A percentile compares a stretch with the other conserved stretches of the same genome.
Conservation (phyloP, 208 protist species). For the Leishmania major region DNA sequence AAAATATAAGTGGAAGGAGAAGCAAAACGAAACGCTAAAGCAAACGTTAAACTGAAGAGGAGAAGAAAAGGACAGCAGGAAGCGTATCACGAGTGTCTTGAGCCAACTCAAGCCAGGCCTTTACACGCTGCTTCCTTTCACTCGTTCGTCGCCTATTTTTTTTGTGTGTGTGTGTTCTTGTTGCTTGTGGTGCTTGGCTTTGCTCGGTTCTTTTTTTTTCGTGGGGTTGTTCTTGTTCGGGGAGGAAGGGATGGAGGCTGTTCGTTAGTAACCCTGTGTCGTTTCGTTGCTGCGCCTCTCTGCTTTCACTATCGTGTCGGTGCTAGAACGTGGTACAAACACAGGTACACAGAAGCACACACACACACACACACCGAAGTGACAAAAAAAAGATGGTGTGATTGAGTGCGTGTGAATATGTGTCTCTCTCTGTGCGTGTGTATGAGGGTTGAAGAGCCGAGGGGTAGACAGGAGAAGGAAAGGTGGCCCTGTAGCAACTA, state of each 20-base stretch:
- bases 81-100: not conserved
- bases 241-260: not conserved
- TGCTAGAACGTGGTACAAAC: not conserved
- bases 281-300: not conserved
- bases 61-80: not conserved
- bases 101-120: not conserved
- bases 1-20: not conserved
- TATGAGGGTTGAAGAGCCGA: not conserved
- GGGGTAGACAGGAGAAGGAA: not conserved
- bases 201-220: not conserved
- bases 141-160: not conserved
- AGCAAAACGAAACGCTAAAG: not conserved
- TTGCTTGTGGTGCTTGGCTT: not conserved
- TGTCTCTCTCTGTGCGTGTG: not conserved
- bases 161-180: not conserved
- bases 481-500: constrained; percentile 1
- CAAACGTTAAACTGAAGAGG: not conserved
- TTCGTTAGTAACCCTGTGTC: not conserved
- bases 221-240: not conserved
- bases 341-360: not conserved
- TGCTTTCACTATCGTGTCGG: not conserved
- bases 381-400: constrained; percentile 2
- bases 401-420: not conserved
- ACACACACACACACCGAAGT: not conserved
- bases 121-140: not conserved